Evolutionary conservation across 768 basidiomycete species (phyloP).

Genomic region (Lactarius sp.): DNA sequence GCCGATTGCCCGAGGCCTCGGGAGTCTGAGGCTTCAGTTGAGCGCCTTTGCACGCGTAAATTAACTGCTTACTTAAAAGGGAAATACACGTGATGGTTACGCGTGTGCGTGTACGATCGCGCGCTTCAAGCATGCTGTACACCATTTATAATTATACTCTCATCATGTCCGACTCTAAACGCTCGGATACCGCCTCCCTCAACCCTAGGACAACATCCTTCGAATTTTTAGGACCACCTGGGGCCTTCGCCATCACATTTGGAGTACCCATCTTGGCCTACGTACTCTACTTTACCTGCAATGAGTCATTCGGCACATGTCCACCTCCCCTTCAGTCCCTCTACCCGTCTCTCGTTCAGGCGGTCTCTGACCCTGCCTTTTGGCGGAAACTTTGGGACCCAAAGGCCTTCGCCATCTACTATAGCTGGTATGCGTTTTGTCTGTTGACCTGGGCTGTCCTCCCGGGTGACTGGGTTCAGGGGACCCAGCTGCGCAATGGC

Average conservation of each 20-base stretch:
- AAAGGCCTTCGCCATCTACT: slow-evolving; percentile 68
- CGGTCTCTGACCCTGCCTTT: slow-evolving; percentile 49
- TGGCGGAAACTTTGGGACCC: slow-evolving; percentile 82
- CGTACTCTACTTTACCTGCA: slow-evolving; percentile 72
- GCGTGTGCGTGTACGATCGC: no score
- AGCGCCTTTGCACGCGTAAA: no score
- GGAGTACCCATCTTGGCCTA: slow-evolving; percentile 70
- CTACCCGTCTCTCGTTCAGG: slow-evolving; percentile 40
- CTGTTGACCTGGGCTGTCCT: slow-evolving; percentile 76
- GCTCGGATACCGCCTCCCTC: slow-evolving; percentile 27
- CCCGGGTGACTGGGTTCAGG: slow-evolving; percentile 47
- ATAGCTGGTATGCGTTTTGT: slow-evolving; percentile 89
- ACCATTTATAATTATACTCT: background rate
- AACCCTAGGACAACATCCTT: slow-evolving; percentile 70
- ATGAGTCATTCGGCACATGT: slow-evolving; percentile 65
- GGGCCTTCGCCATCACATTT: slow-evolving; percentile 64
- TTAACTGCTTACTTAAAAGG: no score
- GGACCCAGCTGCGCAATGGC: slow-evolving; percentile 60
- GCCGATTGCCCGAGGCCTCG: background rate
- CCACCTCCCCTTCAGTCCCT: slow-evolving; percentile 47
- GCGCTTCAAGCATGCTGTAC: no score
- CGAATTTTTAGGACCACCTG: slow-evolving; percentile 81
- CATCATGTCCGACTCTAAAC: slow-evolving; percentile 11
- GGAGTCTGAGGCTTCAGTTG: background rate
- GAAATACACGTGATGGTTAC: slow-evolving; percentile 4